Evolutionary conservation across 768 basidiomycete genomes (phyloP).

Genomic region (Phlebiopsis gigantea): DNA sequence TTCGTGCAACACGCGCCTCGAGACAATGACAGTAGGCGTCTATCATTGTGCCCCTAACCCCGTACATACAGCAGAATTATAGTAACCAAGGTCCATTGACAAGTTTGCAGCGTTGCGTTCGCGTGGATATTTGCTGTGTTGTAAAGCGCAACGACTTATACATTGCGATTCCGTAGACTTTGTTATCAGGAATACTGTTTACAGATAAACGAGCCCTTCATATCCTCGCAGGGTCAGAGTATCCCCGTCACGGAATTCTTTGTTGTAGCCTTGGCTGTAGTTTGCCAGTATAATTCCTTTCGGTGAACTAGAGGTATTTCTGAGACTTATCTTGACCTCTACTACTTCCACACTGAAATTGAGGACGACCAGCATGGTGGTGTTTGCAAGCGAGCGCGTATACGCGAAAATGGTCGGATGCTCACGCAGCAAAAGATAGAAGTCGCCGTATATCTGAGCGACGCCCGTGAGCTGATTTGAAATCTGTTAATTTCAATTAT

Average conservation of each 20-base stretch:
- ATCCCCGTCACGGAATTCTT: not conserved
- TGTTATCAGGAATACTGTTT: too few species aligned
- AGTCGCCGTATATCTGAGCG: constrained; percentile 44
- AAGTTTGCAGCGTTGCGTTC: too few species aligned
- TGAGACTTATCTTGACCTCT: too few species aligned
- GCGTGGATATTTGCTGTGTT: too few species aligned
- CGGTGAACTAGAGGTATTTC: too few species aligned
- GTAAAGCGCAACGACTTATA: too few species aligned
- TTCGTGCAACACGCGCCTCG: not conserved
- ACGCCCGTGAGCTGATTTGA: too few species aligned
- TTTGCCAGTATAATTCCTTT: not conserved
- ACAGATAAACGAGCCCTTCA: not conserved
- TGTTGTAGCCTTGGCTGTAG: not conserved
- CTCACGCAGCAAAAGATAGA: constrained; percentile 38
- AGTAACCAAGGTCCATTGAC: too few species aligned
- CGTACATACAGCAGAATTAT: too few species aligned
- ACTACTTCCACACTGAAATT: constrained; percentile 48
- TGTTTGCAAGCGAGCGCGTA: constrained; percentile 32
- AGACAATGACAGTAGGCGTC: not conserved
- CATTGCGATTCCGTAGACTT: too few species aligned
- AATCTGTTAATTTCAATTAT: too few species aligned
- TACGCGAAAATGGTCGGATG: constrained; percentile 55
- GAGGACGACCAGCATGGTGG: constrained; percentile 36
- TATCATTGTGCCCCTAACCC: not conserved
- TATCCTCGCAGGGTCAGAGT: not conserved